Base-by-base conservation (phyloP, 2,329 filamentous ascomycete genomes). In the Phyllosticta ampelicida region DNA sequence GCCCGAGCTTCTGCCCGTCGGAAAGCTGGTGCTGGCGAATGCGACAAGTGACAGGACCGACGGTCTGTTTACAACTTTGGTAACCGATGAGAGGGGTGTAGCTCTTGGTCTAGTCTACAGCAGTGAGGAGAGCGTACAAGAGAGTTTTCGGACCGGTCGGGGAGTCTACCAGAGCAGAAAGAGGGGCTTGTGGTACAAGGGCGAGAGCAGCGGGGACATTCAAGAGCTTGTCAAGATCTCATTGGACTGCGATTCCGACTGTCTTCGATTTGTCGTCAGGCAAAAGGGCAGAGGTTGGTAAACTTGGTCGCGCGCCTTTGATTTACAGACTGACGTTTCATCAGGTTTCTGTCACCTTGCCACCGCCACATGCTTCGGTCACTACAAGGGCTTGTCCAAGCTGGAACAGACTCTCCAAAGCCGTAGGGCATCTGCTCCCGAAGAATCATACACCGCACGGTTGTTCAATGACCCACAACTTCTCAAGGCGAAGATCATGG, bases 131-230 rank as follows among this genome's bases (percentile, higher is more conserved):
- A 97, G 92, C 70, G 84, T 99, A 30, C 79, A 84, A 9, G 92
- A 95, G 75, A 92, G 92, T 44, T 71, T 99, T 61, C 83, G 83
- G 66, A 95, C 90, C 8, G 85, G 86, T 19, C 79, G 81, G 11
- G 91, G 94, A 29, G 92, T 97, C 44, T 99, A 99, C 71, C 90
- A 96, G 74, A 97, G 92, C 76, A 82, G 94, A 55, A 97, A 96
- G 78, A 83, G 94, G 51, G 94, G 94, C 0, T 75, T 99, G 26
- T 99, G 94, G 94, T 87, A 95, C 73, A 99, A 99, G 77, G 94
- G 94, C 5, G 89, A 91, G 55, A 94, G 87, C 9, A 97, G 92
- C 56, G 94, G 94, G 13, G 91, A 97, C 70, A 89, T 89, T 11
- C 94, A 99, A 72, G 86, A 96, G 71, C 79, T 99, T 54, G 78